Percentiles rank a stretch among this genome's conserved stretches.
Evolutionary conservation across 768 basidiomycete genomes (phyloP).

Genomic region (Trametes gibbosa): DNA sequence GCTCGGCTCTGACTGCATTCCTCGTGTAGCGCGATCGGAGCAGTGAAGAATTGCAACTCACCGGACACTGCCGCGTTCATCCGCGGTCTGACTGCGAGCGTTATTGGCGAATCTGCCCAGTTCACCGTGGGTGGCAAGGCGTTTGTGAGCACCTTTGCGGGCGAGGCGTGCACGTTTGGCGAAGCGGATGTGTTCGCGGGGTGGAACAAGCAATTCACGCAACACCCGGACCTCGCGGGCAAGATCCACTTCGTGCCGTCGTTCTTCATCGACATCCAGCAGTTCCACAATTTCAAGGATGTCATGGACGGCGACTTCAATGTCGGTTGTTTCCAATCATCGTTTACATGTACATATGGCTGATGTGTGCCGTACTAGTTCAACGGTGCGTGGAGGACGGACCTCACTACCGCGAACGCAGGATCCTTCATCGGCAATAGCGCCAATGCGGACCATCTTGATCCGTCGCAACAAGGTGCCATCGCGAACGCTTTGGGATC

Average conservation of each 20-base stretch:
- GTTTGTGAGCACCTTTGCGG: conserved; percentile 61
- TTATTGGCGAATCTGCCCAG: conserved; percentile 50
- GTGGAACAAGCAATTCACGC: conserved; percentile 41
- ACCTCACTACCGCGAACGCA: conserved; percentile 36
- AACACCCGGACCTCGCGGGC: conserved; percentile 30
- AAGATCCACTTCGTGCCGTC: conserved; percentile 57
- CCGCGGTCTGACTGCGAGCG: conserved; percentile 44
- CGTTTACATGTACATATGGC: no score
- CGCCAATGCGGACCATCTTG: conserved; percentile 18
- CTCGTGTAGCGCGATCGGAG: conserved; percentile 37
- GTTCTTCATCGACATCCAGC: conserved; percentile 56
- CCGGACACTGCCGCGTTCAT: conserved; percentile 41
- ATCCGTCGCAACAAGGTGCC: conserved; percentile 11
- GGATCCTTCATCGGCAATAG: conserved; percentile 32
- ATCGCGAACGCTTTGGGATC: conserved; percentile 24
- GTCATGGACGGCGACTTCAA: conserved; percentile 61
- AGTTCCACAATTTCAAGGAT: conserved; percentile 36
- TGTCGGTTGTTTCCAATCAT: conserved; percentile 29
- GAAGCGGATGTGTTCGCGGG: conserved; percentile 42
- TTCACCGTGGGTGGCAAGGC: conserved; percentile 50
- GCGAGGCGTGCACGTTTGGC: conserved; percentile 60
- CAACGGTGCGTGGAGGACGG: conserved; percentile 55
- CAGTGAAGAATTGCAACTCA: conserved; percentile 31
- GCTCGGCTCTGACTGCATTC: no score
- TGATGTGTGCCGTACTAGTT: conserved; percentile 35